phyloP scores from a whole-genome alignment of 352 stramenopile species.

The Phytophthora meadii region DNA sequence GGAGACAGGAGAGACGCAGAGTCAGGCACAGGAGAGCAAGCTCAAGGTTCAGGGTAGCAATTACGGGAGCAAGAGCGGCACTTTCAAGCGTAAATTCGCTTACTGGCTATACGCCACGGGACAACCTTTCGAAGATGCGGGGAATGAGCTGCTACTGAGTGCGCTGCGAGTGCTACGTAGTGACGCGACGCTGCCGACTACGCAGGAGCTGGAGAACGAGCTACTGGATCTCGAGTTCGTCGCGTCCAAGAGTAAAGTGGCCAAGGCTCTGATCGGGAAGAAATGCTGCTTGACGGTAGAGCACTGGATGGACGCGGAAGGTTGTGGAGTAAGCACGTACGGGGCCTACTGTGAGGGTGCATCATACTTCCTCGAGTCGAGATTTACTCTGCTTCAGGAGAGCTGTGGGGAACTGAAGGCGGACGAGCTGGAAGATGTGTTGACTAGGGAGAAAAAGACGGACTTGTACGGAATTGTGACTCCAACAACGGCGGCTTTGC shows the following conservation, averaged over 20 bases:
- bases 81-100: slow-evolving; percentile 72
- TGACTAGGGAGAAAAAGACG: slow-evolving; percentile 58
- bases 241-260: slow-evolving; percentile 50
- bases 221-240: slow-evolving; percentile 64
- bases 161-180: slow-evolving; percentile 51
- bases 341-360: slow-evolving; percentile 43
- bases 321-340: slow-evolving; percentile 55
- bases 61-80: slow-evolving; percentile 54
- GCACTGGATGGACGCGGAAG: slow-evolving; percentile 52
- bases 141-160: slow-evolving; percentile 51
- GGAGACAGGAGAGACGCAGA: background rate
- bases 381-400: slow-evolving; percentile 13
- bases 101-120: slow-evolving; percentile 72
- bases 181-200: slow-evolving; percentile 49
- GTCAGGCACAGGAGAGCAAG: slow-evolving; percentile 5
- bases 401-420: slow-evolving; percentile 37
- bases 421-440: slow-evolving; percentile 57
- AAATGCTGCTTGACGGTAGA: slow-evolving; percentile 68
- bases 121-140: slow-evolving; percentile 53
- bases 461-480: slow-evolving; percentile 61
- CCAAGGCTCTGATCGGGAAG: slow-evolving; percentile 52
- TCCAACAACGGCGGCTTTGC: slow-evolving; percentile 49
- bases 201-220: slow-evolving; percentile 71
- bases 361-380: slow-evolving; percentile 59
- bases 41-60: slow-evolving; percentile 13